A percentile compares a stretch with the other conserved stretches of the same genome.
Evolutionary conservation across 192 early-diverging fungal genomes (phyloP).

Genomic region (Backusella macrospora): DNA sequence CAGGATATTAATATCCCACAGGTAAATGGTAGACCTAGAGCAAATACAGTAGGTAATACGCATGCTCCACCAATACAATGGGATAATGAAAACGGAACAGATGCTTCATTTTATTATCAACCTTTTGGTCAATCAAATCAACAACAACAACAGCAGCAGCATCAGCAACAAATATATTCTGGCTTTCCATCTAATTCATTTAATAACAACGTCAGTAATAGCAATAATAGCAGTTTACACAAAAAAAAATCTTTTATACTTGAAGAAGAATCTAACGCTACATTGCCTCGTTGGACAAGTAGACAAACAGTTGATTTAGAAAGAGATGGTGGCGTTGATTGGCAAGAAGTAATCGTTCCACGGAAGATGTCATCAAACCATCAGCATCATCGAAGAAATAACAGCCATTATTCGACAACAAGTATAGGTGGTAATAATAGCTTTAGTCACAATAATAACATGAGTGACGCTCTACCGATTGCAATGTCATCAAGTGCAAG

Average conservation of each 20-base stretch:
- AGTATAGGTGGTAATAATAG: constrained; percentile 21
- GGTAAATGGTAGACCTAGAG: constrained; percentile 39
- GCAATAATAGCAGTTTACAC: background rate
- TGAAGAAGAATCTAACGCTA: background rate
- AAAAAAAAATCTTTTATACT: background rate
- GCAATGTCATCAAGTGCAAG: background rate
- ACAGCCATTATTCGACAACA: background rate
- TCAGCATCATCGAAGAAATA: background rate
- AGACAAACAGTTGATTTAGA: constrained; percentile 21
- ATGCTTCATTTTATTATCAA: constrained; percentile 17
- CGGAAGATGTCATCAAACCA: background rate
- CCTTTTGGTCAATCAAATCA: constrained; percentile 19
- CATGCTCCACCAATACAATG: constrained; percentile 41
- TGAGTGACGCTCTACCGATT: background rate
- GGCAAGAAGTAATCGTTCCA: constrained; percentile 7
- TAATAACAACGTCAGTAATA: background rate
- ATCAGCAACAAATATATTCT: background rate
- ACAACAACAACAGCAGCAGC: constrained; percentile 24
- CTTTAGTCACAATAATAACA: background rate
- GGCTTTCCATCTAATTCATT: background rate
- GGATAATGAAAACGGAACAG: constrained; percentile 22
- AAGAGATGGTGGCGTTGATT: constrained; percentile 23
- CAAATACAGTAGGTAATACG: constrained; percentile 47
- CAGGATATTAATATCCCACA: background rate
- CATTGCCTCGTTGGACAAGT: constrained; percentile 4